Percentiles rank a stretch among this genome's conserved stretches.
These are phyloP conservation scores for Viola odorata DNA, from an alignment of 345 rosid species.

Conservation along the genomic window DNA sequence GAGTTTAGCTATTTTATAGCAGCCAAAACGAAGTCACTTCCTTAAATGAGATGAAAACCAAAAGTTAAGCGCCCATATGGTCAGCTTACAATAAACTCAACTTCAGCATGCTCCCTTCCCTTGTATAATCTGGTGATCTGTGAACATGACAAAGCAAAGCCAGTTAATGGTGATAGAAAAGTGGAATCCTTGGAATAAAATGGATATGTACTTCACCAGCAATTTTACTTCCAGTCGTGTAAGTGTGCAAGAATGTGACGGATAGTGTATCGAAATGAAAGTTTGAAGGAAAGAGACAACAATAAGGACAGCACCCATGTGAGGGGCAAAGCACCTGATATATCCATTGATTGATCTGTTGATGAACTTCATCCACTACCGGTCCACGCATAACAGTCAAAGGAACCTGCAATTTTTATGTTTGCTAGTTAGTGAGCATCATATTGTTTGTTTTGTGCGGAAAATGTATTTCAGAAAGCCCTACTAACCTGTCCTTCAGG, in stretches of 20 bases:
- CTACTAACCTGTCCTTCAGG: conserved; percentile 58
- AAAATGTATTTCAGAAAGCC: conserved; percentile 12
- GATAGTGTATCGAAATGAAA: conserved; percentile 5
- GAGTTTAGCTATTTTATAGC: not conserved
- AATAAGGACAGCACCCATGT: conserved; percentile 11
- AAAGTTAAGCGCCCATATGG: conserved; percentile 7
- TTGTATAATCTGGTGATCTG: conserved; percentile 81
- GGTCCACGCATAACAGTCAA: conserved; percentile 67
- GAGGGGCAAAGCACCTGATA: conserved; percentile 53
- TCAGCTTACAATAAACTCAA: conserved; percentile 78
- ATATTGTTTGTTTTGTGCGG: conserved; percentile 8
- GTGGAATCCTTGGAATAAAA: not conserved
- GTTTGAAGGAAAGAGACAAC: conserved; percentile 1
- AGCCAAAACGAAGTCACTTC: not conserved
- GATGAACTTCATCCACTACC: conserved; percentile 80
- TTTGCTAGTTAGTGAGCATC: not conserved
- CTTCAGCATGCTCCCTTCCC: conserved; percentile 87
- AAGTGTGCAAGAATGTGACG: not conserved
- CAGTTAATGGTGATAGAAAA: conserved; percentile 6
- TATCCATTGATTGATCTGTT: conserved; percentile 72
- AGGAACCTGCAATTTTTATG: conserved; percentile 48
- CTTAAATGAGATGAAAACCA: not conserved
- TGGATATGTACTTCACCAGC: too few species aligned
- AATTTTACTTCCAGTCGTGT: too few species aligned
- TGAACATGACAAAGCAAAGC: conserved; percentile 14